Conservation (phyloP, 2,329 filamentous ascomycete species). For the Diaporthe vaccinii region DNA sequence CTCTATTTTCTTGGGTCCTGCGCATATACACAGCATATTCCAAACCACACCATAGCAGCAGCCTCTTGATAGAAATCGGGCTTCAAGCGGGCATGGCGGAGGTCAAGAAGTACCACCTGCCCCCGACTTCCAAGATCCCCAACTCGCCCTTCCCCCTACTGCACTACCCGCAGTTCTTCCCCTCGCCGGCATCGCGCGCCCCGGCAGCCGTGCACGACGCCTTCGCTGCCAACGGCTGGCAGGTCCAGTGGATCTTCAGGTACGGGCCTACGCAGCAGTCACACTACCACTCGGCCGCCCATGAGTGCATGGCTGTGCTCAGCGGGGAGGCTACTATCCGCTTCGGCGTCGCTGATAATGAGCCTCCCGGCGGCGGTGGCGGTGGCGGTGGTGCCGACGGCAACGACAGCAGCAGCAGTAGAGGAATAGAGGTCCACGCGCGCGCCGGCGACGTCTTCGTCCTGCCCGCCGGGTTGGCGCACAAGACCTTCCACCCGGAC, state of each 20-base stretch:
- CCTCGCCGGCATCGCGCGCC: slow-evolving; percentile 39
- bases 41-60: background rate
- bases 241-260: slow-evolving; percentile 68
- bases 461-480: slow-evolving; percentile 66
- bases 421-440: slow-evolving; percentile 63
- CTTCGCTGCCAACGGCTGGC: slow-evolving; percentile 64
- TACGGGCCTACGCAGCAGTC: slow-evolving; percentile 68
- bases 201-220: slow-evolving; percentile 53
- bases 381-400: slow-evolving; percentile 57
- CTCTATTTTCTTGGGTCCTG: background rate
- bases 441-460: slow-evolving; percentile 69
- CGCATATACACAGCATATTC: background rate
- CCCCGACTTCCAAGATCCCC: slow-evolving; percentile 60
- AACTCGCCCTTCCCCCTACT: slow-evolving; percentile 66
- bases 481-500: slow-evolving; percentile 62
- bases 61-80: background rate
- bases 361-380: slow-evolving; percentile 52
- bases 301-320: slow-evolving; percentile 70
- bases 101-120: slow-evolving; percentile 55
- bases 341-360: slow-evolving; percentile 65
- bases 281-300: slow-evolving; percentile 69
- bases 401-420: slow-evolving; percentile 55
- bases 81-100: slow-evolving; percentile 46
- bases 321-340: slow-evolving; percentile 64
- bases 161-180: slow-evolving; percentile 62